A percentile compares a stretch with the other conserved stretches of the same genome.
Evolutionary conservation across 306 rosid species (phyloP).

Genomic region (Abrus pulchellus): DNA sequence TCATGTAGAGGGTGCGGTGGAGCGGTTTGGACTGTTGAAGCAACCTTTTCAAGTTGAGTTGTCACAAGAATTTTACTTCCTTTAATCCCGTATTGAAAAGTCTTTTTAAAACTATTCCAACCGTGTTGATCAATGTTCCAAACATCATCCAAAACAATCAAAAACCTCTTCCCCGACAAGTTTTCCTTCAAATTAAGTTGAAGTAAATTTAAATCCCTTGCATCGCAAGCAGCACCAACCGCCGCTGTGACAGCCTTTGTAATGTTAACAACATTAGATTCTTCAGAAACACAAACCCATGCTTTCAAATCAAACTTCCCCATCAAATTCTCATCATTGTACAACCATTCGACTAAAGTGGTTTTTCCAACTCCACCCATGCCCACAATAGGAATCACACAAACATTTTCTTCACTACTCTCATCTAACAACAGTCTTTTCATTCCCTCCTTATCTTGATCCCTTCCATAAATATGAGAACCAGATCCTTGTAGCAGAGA

Average conservation of each 20-base stretch:
- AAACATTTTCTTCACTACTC: not conserved
- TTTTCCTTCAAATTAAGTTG: not conserved
- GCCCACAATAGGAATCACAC: conserved; percentile 23
- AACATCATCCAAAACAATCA: conserved; percentile 42
- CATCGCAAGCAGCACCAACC: not conserved
- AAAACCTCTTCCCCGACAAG: not conserved
- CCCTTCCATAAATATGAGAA: not conserved
- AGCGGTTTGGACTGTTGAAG: not conserved
- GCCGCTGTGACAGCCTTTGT: not conserved
- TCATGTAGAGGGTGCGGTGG: not conserved
- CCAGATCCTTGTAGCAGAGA: not conserved
- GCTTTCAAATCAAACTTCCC: not conserved
- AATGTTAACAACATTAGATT: not conserved
- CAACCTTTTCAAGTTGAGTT: not conserved
- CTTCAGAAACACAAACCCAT: conserved; percentile 28
- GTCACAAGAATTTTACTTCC: conserved; percentile 45
- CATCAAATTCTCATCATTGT: conserved; percentile 29
- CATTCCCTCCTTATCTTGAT: not conserved
- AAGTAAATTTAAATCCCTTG: not conserved
- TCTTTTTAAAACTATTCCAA: not conserved
- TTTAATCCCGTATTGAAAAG: not conserved
- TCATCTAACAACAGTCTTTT: not conserved
- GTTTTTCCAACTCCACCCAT: conserved; percentile 36
- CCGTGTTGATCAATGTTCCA: not conserved
- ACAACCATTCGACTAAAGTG: conserved; percentile 1